Conservation (phyloP, 2,329 filamentous ascomycete genomes). For the Paramyrothecium roridum region DNA sequence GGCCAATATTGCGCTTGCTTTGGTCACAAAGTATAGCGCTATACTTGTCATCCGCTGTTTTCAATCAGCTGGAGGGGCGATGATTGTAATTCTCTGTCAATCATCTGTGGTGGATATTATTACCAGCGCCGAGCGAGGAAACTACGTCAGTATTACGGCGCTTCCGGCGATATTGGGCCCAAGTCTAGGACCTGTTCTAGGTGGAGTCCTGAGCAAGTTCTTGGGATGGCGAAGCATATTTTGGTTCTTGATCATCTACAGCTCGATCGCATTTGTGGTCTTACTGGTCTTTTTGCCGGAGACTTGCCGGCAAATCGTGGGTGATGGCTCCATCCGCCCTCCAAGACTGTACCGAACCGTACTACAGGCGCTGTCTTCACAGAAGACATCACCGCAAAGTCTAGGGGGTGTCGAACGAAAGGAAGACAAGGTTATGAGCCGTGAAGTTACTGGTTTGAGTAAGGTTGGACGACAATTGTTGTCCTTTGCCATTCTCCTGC, state of each 20-base stretch:
- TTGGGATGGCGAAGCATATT: constrained; percentile 14
- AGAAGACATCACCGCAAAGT: neutral
- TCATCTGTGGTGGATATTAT: constrained; percentile 29
- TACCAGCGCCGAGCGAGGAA: constrained; percentile 20
- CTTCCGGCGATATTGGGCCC: constrained; percentile 32
- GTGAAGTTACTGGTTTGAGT: no score
- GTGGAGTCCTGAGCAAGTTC: constrained; percentile 32
- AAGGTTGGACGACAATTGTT: neutral
- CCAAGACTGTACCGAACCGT: neutral
- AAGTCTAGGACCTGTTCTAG: constrained; percentile 38
- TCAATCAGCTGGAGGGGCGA: constrained; percentile 45
- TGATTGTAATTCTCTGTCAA: constrained; percentile 25
- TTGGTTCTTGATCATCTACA: constrained; percentile 14
- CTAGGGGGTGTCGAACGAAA: neutral
- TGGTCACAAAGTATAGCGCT: constrained; percentile 36
- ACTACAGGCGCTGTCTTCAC: neutral
- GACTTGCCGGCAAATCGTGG: constrained; percentile 10
- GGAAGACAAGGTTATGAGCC: no score
- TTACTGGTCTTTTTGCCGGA: constrained; percentile 6
- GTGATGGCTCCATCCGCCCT: constrained; percentile 7
- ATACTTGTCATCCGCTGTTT: constrained; percentile 42
- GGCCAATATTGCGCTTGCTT: constrained; percentile 42
- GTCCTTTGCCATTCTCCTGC: neutral
- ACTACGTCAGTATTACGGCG: constrained; percentile 22
- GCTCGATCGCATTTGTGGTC: constrained; percentile 3